These are phyloP conservation scores for Pleurotus platypus DNA, from an alignment of 768 basidiomycete species.

Conservation along the genomic window DNA sequence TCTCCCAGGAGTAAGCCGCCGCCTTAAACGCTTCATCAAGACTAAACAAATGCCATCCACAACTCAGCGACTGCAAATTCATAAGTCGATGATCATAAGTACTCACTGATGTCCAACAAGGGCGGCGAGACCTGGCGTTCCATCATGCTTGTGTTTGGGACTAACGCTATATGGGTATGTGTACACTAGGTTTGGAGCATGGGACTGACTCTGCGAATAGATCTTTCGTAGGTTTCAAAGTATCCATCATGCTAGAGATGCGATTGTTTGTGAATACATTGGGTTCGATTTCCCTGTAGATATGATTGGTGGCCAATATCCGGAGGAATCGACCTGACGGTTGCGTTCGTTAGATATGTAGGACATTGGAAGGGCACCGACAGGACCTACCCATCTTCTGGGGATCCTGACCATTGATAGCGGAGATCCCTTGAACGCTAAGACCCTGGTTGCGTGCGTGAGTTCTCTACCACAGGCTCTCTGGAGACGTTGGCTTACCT, in stretches of 20 bases:
- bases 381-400: conserved; percentile 28
- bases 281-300: conserved; percentile 32
- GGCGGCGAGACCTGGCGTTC: conserved; percentile 21
- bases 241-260: conserved; percentile 31
- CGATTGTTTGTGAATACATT: conserved; percentile 36
- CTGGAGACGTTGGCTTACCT: conserved; percentile 16
- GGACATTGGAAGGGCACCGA: background rate
- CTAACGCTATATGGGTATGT: conserved; percentile 2
- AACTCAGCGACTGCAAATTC: background rate
- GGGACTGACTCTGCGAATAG: conserved; percentile 23
- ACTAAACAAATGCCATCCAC: conserved; percentile 11
- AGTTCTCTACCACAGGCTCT: background rate
- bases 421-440: conserved; percentile 31
- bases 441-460: conserved; percentile 18
- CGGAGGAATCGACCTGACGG: conserved; percentile 31
- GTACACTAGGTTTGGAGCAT: background rate
- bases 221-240: conserved; percentile 22
- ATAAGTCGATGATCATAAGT: background rate
- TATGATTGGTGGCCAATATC: conserved; percentile 32
- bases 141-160: conserved; percentile 14
- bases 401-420: conserved; percentile 22
- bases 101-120: conserved; percentile 21
- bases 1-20: conserved; percentile 27
- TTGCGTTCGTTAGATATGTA: background rate
- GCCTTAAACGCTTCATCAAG: conserved; percentile 28